Base-by-base conservation (phyloP, 352 stramenopile genomes). In the Globisporangium uncinulatum region DNA sequence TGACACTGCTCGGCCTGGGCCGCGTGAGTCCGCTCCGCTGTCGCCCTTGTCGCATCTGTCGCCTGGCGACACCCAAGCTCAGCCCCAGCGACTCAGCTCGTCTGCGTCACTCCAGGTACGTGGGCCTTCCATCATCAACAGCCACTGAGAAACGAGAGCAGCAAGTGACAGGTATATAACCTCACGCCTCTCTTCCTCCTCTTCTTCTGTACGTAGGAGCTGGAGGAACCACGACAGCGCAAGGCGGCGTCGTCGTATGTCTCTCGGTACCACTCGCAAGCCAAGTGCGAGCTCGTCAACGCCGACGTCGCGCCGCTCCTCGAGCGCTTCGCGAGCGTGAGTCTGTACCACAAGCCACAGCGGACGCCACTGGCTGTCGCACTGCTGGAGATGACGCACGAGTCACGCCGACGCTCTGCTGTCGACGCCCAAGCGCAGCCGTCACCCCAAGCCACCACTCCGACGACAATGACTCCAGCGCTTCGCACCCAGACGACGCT, bases 321-420 rank as follows among this genome's bases (percentile, higher is more conserved):
- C 24, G 57, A 64, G 31, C 61, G 70, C 20, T 79, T 79, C 48
- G 70, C 74, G 42, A 61, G 67, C 54, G 63, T 60, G 4, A 47
- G 56, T 17, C 43, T 76, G 10, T 79, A 74, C 39, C 62, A 67
- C 36, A 57, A 72, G 17, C 62, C 70, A 4, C 68, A 74, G 4
- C 67, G 70, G 4, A 71, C 76, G 44, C 54, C 70, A 4, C 31
- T 79, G 17, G 51, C 65, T 31, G 59, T 59, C 4, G 59, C 67
- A 11, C 54, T 79, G 8, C 58, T 73, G 19, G 70, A 78, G 31
- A 70, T 75, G 45, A 17, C 49, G 29, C 17, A 44, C 9, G 4
- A 3, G 37, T 6, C 41, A 15, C 17, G 3, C 42, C 7, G 3
- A 1, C 42, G 42, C n/a, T 9, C 44, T 29, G 17, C 54, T 2